phyloP scores from a whole-genome alignment of 225 moss, liverwort and hornwort genomes.

The Sphagnum contortum region DNA sequence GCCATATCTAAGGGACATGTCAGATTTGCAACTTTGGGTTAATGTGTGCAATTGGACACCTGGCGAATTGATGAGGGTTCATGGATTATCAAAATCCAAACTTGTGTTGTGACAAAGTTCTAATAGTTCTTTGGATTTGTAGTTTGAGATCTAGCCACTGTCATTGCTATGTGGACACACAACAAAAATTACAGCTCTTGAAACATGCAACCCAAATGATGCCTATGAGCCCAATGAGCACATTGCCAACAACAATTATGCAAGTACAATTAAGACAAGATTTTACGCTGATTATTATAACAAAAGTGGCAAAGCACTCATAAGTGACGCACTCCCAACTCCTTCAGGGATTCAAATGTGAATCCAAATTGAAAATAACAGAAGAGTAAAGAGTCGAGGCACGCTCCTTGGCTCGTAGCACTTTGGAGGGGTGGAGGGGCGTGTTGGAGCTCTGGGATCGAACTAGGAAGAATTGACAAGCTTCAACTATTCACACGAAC shows the following conservation, averaged over 20 bases:
- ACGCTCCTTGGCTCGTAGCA: no score
- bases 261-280: not conserved
- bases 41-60: not conserved
- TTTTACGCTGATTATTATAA: no score
- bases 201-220: conserved; percentile 3
- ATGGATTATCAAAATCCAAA: not conserved
- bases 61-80: not conserved
- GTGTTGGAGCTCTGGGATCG: no score
- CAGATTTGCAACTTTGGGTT: not conserved
- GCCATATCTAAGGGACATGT: not conserved
- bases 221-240: not conserved
- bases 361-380: no score
- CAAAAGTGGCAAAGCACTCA: not conserved
- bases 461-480: no score
- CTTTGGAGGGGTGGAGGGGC: no score
- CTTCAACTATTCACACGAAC: no score
- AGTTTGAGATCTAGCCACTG: conserved; percentile 2
- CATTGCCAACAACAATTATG: not conserved
- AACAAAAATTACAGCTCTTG: conserved; percentile 3
- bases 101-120: not conserved
- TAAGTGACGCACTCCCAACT: no score
- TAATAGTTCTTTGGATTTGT: not conserved
- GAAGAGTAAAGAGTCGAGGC: no score
- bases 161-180: conserved; percentile 11
- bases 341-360: no score